A percentile compares a stretch with the other conserved stretches of the same genome.
phyloP scores from a whole-genome alignment of 257 asterid species.

The Sherardia arvensis region DNA sequence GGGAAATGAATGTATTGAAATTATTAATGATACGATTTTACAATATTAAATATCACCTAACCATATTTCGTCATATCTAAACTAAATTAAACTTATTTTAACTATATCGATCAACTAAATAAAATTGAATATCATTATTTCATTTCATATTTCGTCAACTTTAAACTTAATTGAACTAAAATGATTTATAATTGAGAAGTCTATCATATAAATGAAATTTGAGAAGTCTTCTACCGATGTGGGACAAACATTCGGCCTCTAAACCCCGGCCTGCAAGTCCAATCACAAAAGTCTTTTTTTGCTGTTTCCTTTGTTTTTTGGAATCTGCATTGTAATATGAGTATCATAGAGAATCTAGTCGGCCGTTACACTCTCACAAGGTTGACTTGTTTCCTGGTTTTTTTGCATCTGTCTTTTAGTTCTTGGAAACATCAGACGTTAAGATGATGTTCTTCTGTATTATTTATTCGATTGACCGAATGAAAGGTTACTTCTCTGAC shows the following conservation, averaged over 20 bases:
- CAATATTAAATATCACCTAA: no score
- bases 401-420: neutral
- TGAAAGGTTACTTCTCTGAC: neutral
- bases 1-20: no score
- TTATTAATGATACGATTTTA: no score
- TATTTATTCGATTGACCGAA: neutral
- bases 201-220: no score
- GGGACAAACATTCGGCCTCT: neutral
- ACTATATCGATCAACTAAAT: no score
- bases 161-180: no score
- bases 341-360: neutral
- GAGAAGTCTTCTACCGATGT: neutral
- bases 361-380: neutral
- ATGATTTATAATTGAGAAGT: no score
- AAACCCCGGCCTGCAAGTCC: neutral
- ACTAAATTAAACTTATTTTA: no score
- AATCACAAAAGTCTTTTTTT: neutral
- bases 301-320: neutral
- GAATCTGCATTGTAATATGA: neutral
- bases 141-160: no score
- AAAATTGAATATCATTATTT: no score
- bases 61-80: no score
- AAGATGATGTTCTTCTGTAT: neutral
- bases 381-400: neutral
- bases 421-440: neutral